Base-by-base conservation (phyloP, 768 basidiomycete genomes). In the Tremella fuciformis region DNA sequence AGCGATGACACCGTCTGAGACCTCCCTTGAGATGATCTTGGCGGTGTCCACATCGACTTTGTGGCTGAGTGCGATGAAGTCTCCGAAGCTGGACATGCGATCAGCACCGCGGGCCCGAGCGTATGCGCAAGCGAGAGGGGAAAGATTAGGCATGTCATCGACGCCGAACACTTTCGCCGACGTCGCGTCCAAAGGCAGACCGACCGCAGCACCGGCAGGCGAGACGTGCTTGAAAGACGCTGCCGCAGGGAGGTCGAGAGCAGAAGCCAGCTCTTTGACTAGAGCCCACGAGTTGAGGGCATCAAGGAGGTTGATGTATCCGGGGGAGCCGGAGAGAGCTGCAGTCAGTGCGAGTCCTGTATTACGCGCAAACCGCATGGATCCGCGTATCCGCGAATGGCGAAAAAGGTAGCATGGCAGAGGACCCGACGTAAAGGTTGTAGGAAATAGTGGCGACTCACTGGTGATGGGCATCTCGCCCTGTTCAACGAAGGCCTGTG, bases 221-320 rank as follows among this genome's bases (percentile, higher is more conserved):
- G 94, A 98, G 59, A 99, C 96, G 73, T 99, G 96, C 80, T 99
- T 99, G 86, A 98, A 99, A 0, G 93, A 97, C 0, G 96, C 94
- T 13, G 96, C 94, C 13, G 96, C 96, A 16, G 96, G 93, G 47
- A 98, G 84, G 37, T 81, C 78, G 57, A 98, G 84, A 0, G 89
- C 89, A 58, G 85, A 88, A 47, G 90, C 86, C 2, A 99, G 84
- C 75, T 99, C 96, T 70, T 87, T 89, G 57, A 99, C 96, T 40
- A 99, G 84, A 1, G 90, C 93, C 72, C 88, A 99, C 2, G 94
- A 94, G 79, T 97, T 97, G 68, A 99, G 84, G 0, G 93, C 96
- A 71, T 98, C 96, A 53, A 99, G 82, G 7, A 98, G 84, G 80
- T 99, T 99, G 81, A 99, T 98, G 78, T 97, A 97, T 21, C 96